phyloP scores from a whole-genome alignment of 176 grass and related monocot genomes.

The Aegilops longissima region DNA sequence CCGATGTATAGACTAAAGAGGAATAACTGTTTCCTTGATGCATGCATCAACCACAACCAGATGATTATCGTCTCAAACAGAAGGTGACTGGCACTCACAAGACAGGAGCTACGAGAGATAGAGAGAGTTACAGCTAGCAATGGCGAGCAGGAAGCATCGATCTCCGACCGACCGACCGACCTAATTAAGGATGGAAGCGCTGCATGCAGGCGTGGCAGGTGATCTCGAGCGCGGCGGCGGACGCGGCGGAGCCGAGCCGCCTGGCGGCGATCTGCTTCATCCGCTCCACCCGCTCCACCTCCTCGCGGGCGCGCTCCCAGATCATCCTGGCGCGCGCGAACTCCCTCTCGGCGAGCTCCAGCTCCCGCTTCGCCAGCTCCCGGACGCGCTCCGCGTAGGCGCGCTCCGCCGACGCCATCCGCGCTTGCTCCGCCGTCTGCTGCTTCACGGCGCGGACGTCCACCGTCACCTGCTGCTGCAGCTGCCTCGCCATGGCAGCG shows the following conservation, averaged over 20 bases:
- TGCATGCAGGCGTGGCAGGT: slow-evolving; percentile 95
- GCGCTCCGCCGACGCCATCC: slow-evolving; percentile 63
- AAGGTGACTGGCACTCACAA: slow-evolving; percentile 25
- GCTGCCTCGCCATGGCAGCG: slow-evolving; percentile 15
- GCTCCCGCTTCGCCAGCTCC: slow-evolving; percentile 71
- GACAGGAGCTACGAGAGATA: neutral
- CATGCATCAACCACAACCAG: slow-evolving; percentile 33
- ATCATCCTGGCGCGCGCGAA: slow-evolving; percentile 77
- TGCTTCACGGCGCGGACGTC: slow-evolving; percentile 65
- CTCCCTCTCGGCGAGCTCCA: slow-evolving; percentile 87
- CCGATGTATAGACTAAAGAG: neutral
- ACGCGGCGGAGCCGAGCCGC: slow-evolving; percentile 54
- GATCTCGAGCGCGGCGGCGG: slow-evolving; percentile 77
- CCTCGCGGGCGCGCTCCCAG: slow-evolving; percentile 81
- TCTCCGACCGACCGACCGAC: neutral
- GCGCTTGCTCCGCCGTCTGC: slow-evolving; percentile 83
- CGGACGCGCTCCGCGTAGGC: slow-evolving; percentile 84
- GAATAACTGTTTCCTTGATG: neutral
- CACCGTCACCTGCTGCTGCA: neutral
- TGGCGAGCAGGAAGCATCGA: neutral
- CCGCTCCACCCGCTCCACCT: slow-evolving; percentile 90
- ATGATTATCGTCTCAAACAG: slow-evolving; percentile 8
- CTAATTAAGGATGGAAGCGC: slow-evolving; percentile 66
- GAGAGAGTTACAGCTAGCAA: slow-evolving; percentile 22
- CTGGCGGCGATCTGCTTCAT: slow-evolving; percentile 83